These are phyloP conservation scores for Pseudogymnoascus sp. DNA, from an alignment of 2,329 filamentous ascomycete species.

Conservation along the genomic window DNA sequence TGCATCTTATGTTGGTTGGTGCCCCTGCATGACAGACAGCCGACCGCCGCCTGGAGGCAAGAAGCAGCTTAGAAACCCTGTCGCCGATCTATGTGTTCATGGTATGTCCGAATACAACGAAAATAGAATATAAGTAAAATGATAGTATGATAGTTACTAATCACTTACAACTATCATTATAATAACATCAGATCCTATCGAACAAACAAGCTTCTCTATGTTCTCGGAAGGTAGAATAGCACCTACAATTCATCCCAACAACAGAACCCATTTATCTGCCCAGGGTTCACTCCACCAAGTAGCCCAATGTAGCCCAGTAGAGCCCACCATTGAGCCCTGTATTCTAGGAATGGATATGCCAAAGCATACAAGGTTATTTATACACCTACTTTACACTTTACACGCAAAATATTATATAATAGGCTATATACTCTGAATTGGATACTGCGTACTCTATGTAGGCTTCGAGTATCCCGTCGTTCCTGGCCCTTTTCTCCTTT, in stretches of 20 bases:
- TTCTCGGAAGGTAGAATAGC: background rate
- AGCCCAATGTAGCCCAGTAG: background rate
- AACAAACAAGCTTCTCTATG: background rate
- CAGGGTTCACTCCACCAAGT: background rate
- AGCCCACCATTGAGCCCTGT: background rate
- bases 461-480: background rate
- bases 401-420: background rate
- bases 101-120: background rate
- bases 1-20: background rate
- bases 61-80: background rate
- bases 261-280: background rate
- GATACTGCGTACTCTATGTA: background rate
- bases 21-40: background rate
- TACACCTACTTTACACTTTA: background rate
- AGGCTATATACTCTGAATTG: background rate
- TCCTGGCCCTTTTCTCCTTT: background rate
- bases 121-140: background rate
- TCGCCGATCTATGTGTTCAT: background rate
- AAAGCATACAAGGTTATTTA: background rate
- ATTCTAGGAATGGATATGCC: background rate
- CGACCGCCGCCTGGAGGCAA: background rate
- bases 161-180: background rate
- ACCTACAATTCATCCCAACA: background rate
- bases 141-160: background rate
- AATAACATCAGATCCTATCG: background rate